Evolutionary conservation across 2,329 filamentous ascomycete species (phyloP), one percentile per base, ranked within the genome.

Genomic region (Colletotrichum brevisporum): DNA sequence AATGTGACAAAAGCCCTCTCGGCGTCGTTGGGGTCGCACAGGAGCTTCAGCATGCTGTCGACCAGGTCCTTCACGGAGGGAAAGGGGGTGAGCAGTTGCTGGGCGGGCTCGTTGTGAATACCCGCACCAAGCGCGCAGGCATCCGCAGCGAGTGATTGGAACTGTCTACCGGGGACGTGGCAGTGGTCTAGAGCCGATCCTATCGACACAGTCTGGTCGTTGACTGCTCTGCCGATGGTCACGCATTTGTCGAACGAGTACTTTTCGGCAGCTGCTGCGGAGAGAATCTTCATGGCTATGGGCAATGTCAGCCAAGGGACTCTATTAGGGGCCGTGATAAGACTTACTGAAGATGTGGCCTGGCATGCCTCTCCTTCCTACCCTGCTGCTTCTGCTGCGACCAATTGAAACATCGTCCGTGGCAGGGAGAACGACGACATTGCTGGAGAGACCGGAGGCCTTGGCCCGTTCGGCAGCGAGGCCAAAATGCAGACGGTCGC

Each of bases 381-480:
- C 91, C 73, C 93, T 93, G 4, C 90, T 91, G 24, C 90, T 87
- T 73, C 89, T 89, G 56, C 80, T 82, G 67, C 90, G 82, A 1
- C 91, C 91, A 56, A 94, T 90, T 15, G 91, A 91, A 1, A 91
- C 91, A 81, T 94, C 92, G 74, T 94, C 92, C 9, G 88, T 91
- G 54, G 94, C 89, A 31, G 93, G 89, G 24, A 92, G 86, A 85
- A 94, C 91, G 69, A 92, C 89, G 0, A 90, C 88, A 31, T 90
- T 84, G 50, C 91, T 80, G 0, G 90, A 91, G 2, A 86, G 84
- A 10, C 82, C 82, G 15, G 77, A 76, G 0, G 91, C 91, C 63
- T 90, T 89, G 12, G 91, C 91, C 76, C 93, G 92, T 77, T 94
- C 92, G 6, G 91, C 89, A 0, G 89, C 92, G 84, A 94, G 89